Evolutionary conservation across 495 filamentous ascomycete species (phyloP), one percentile per base, ranked within the genome.

Genomic region (Acidomyces sp.): DNA sequence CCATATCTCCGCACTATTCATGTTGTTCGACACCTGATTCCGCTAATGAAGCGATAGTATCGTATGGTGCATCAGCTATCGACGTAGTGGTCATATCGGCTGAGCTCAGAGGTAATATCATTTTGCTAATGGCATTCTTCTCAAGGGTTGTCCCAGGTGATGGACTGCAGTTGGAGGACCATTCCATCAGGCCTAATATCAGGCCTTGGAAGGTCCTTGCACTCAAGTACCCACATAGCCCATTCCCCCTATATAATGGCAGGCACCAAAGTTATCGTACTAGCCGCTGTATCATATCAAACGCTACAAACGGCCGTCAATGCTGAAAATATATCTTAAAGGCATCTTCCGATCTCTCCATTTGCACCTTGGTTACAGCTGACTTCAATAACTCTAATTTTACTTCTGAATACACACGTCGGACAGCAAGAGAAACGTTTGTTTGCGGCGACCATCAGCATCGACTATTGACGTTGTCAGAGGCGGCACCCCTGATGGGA

Each of bases 391-490:
- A 80, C 62, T 0, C 77, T 75, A 1, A 46, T 35, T 16, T 62
- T 44, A 2, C 64, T 63, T 13, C 80, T 63, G 18, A 70, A 45
- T 0, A 75, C 78, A n/a, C 62, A 48, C 1, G 72, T 77, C 6
- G 77, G 75, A 6, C 75, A 58, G 43, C 75, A 61, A 38, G 74
- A 77, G 31, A 77, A 75, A 13, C 81, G 55, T 2, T 61, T 64
- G 41, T 74, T 76, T 17, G 74, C 72, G n/a, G 66, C 71, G 21
- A 76, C 75, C 75, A 77, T 30, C 67, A 76, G 1, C 77, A 56
- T 1, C 78, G 51, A 2, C 68, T 74, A 40, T 80, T 80, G 17
- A 78, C 66, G 2, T 77, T 78, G 43, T 82, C 77, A 2, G 72
- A 73, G 0, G 77, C 77, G 18, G 68, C 71, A 0, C 70, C 74